Base-by-base conservation (phyloP, 305 asterid species). In the Lippia alba region DNA sequence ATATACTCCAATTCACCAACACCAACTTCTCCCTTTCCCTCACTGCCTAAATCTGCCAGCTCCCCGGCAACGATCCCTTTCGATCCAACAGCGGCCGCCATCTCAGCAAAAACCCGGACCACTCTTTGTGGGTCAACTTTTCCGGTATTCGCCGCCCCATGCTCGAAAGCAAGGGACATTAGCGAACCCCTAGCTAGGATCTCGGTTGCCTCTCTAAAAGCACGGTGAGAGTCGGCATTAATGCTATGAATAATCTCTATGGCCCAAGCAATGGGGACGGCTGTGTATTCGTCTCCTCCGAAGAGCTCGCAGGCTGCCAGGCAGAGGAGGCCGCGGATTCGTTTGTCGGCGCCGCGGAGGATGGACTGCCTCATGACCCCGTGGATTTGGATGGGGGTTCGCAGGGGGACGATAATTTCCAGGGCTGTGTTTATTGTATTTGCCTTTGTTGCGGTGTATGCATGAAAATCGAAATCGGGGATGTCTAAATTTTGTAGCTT, bases 311-410 rank as follows among this genome's bases (percentile, higher is more conserved):
- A 88, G 32, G 93, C 71, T 41, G 97, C 91, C 4, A 88, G 71
- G 83, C 96, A 90, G 18, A 86, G 81, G 4, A 90, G 64, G 0
- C 95, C 91, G n/a, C 97, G 74, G 46, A 90, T 79, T 0, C 96
- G 86, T 75, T 90, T 90, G 8, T 36, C 91, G 3, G 87, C 91
- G 4, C 87, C 86, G 5, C 89, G 93, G 11, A 90, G 96, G 69
- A 91, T 91, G 61, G 96, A 91, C 78, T 88, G 85, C 5, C 96
- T 80, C 91, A 91, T 91, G 64, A 96, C 86, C 48, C 84, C 81
- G 20, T 85, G 89, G 74, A 91, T 77, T 54, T 70, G 81, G 44
- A 70, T 9, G 0, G 96, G 96, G 34, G 74, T 78, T 39, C 78
- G 86, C 75, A 89, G 67, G 2, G 91, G 94, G 16, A 87, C 79